phyloP scores from a whole-genome alignment of 768 basidiomycete species.

The Lepiota brunneoincarnata region DNA sequence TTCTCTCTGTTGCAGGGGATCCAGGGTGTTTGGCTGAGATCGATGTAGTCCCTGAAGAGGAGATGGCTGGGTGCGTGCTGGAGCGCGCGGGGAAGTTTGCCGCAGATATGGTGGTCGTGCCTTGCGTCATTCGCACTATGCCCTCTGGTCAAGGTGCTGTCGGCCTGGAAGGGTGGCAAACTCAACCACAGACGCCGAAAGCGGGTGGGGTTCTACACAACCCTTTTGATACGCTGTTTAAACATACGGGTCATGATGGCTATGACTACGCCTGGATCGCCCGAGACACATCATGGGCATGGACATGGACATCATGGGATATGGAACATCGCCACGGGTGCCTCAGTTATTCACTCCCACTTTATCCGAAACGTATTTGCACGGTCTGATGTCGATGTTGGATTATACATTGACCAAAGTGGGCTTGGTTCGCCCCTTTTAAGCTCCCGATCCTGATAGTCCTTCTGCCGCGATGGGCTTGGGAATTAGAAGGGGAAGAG shows the following conservation, averaged over 20 bases:
- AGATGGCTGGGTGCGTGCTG: constrained; percentile 65
- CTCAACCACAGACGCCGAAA: not conserved
- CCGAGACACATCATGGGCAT: constrained; percentile 18
- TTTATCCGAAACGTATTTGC: constrained; percentile 83
- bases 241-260: constrained; percentile 29
- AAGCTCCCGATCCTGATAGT: not conserved
- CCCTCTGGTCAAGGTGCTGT: constrained; percentile 10
- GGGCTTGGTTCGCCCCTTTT: constrained; percentile 22
- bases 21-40: constrained; percentile 60
- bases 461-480: constrained; percentile 11
- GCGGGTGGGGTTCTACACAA: constrained; percentile 29
- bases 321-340: constrained; percentile 3
- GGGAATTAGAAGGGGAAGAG: constrained; percentile 12
- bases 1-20: constrained; percentile 74
- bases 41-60: constrained; percentile 74
- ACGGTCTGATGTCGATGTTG: constrained; percentile 71
- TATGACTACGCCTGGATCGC: not conserved
- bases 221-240: constrained; percentile 75
- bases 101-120: constrained; percentile 77
- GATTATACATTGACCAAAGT: constrained; percentile 75
- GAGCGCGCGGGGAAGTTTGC: constrained; percentile 59
- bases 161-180: constrained; percentile 1
- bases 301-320: not conserved
- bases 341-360: constrained; percentile 66
- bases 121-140: constrained; percentile 53